Conservation (phyloP, 1,284 basidiomycete genomes). For the Porodaedalea pini region DNA sequence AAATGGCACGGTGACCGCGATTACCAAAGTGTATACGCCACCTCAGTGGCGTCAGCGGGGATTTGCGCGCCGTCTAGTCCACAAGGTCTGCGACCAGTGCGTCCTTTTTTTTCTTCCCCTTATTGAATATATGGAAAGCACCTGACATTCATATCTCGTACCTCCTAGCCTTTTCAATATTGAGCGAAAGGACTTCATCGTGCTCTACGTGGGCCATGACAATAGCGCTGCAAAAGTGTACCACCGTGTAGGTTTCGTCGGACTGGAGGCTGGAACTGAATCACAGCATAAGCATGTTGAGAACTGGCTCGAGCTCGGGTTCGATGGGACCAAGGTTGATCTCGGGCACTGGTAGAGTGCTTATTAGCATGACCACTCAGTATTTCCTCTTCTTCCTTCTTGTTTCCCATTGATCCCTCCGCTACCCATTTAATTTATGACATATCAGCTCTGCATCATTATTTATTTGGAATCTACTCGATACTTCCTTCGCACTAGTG, state of each 20-base stretch:
- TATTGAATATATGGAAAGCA: not conserved
- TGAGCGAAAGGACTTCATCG: conserved; percentile 39
- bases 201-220: conserved; percentile 52
- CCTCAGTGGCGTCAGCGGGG: conserved; percentile 45
- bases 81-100: conserved; percentile 48
- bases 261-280: conserved; percentile 34
- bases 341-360: conserved; percentile 55
- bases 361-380: not conserved
- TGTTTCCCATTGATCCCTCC: not conserved
- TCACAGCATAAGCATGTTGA: conserved; percentile 41
- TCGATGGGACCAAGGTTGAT: conserved; percentile 43
- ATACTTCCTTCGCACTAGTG: not conserved
- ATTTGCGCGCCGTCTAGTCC: conserved; percentile 56
- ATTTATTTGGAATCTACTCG: not conserved
- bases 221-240: conserved; percentile 59
- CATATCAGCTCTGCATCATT: not conserved
- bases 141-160: conserved; percentile 3
- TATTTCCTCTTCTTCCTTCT: not conserved
- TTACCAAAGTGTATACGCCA: conserved; percentile 65
- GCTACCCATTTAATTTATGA: not conserved
- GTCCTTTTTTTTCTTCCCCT: not conserved
- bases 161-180: conserved; percentile 31
- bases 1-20: conserved; percentile 47
- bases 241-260: conserved; percentile 55
- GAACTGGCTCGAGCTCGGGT: conserved; percentile 59